Evolutionary conservation across 2,329 filamentous ascomycete species (phyloP).

Genomic region (Fusarium sp.): DNA sequence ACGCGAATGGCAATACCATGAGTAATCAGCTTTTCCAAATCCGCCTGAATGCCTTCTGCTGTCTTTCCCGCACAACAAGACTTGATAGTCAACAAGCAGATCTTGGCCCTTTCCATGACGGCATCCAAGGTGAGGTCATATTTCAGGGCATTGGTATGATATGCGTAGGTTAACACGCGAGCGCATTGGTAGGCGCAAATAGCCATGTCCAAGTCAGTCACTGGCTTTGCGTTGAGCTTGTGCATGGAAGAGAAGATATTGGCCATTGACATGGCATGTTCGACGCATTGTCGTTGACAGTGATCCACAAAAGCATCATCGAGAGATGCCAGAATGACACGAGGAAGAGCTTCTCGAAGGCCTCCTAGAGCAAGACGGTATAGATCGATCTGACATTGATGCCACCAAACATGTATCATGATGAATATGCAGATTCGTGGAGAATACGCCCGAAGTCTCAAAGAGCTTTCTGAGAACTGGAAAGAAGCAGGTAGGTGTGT

Average conservation of each 20-base stretch:
- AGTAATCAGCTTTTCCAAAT: constrained; percentile 63
- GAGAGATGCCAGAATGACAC: constrained; percentile 56
- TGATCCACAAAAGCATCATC: constrained; percentile 61
- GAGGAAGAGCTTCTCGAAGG: constrained; percentile 62
- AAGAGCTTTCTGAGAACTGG: constrained; percentile 67
- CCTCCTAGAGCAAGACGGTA: constrained; percentile 65
- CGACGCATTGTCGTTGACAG: constrained; percentile 63
- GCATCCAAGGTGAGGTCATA: constrained; percentile 58
- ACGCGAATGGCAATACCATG: constrained; percentile 53
- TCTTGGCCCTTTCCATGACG: constrained; percentile 61
- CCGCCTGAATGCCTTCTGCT: constrained; percentile 58
- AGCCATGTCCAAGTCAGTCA: constrained; percentile 66
- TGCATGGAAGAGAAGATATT: constrained; percentile 65
- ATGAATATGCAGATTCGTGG: constrained; percentile 67
- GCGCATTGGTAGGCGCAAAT: constrained; percentile 67
- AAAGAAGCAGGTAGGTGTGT: constrained; percentile 65
- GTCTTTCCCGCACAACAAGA: constrained; percentile 64
- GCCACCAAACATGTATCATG: constrained; percentile 71
- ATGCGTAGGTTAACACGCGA: constrained; percentile 63
- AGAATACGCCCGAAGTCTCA: constrained; percentile 67
- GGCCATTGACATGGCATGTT: constrained; percentile 66
- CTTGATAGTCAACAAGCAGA: constrained; percentile 63
- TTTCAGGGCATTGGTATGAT: constrained; percentile 58
- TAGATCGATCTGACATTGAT: constrained; percentile 67
- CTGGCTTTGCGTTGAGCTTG: constrained; percentile 62